phyloP scores from a whole-genome alignment of 345 rosid genomes.

The Barbarea vulgaris region DNA sequence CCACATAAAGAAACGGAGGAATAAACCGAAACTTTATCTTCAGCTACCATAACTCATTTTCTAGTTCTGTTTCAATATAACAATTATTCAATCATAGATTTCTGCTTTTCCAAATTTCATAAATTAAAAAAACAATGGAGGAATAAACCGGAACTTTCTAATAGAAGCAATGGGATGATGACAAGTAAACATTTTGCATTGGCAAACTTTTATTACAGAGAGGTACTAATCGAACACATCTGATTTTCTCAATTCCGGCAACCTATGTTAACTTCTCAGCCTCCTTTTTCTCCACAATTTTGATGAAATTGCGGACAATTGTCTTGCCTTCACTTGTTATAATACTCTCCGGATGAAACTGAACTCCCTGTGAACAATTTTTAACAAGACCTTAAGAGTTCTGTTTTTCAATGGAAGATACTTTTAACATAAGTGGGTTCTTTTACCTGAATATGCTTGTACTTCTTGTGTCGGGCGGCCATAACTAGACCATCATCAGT shows the following conservation, averaged over 20 bases:
- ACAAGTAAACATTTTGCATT: conserved; percentile 17
- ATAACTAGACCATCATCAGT: conserved; percentile 89
- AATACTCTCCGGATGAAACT: conserved; percentile 97
- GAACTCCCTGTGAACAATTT: conserved; percentile 69
- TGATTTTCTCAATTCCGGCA: not conserved
- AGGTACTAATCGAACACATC: not conserved
- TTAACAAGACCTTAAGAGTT: conserved; percentile 14
- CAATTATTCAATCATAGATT: not conserved
- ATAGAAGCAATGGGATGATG: not conserved
- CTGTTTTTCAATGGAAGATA: not conserved
- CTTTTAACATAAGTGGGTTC: not conserved
- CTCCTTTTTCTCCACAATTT: conserved; percentile 56
- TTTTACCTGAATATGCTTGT: conserved; percentile 79
- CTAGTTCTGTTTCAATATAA: not conserved
- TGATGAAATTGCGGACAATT: conserved; percentile 77
- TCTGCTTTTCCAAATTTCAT: not conserved
- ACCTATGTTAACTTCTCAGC: conserved; percentile 52
- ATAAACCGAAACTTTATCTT: too few species aligned
- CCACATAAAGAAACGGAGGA: not conserved
- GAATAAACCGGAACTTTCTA: not conserved
- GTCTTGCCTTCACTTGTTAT: conserved; percentile 77
- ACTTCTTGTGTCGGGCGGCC: conserved; percentile 90
- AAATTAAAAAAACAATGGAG: not conserved
- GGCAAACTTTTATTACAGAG: conserved; percentile 18
- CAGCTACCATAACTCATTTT: not conserved